phyloP scores from a whole-genome alignment of 208 protist species.

The Trypanosoma cruzi region DNA sequence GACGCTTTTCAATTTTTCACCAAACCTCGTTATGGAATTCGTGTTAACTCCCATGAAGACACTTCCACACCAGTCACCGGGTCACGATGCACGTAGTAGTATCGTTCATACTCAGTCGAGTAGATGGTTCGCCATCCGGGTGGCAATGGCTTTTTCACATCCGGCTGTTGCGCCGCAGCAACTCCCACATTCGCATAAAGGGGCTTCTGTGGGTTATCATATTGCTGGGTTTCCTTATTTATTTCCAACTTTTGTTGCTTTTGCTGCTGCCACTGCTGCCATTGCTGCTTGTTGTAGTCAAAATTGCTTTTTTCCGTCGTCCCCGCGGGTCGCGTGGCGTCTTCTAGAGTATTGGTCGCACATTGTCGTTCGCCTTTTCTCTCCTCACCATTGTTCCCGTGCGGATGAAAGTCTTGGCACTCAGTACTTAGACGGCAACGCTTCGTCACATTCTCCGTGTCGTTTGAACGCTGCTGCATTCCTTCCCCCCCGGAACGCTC shows the following conservation, averaged over 20 bases:
- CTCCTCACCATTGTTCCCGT: neutral
- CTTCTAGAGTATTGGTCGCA: neutral
- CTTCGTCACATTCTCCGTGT: neutral
- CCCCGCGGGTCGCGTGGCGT: neutral
- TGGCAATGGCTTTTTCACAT: slow-evolving; percentile 18
- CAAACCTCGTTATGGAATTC: neutral
- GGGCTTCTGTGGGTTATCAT: neutral
- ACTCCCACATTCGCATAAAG: neutral
- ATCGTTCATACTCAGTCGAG: slow-evolving; percentile 66
- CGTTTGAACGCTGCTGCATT: slow-evolving; percentile 1
- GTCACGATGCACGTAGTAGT: slow-evolving; percentile 74
- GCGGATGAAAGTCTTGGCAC: neutral
- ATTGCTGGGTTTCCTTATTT: neutral
- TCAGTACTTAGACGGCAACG: slow-evolving; percentile 6
- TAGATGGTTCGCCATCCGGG: slow-evolving; percentile 65
- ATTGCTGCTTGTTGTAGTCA: neutral
- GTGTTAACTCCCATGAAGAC: slow-evolving; percentile 59
- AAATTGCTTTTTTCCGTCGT: neutral
- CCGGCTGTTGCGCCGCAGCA: neutral
- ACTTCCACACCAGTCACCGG: slow-evolving; percentile 51
- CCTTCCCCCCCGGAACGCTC: slow-evolving; percentile 14
- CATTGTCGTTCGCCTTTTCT: neutral
- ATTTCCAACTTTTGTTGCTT: slow-evolving; percentile 12
- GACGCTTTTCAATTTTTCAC: neutral
- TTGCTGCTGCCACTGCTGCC: slow-evolving; percentile 15